Conservation (phyloP, 768 basidiomycete genomes). For the Tylopilus rubrobrunneus region DNA sequence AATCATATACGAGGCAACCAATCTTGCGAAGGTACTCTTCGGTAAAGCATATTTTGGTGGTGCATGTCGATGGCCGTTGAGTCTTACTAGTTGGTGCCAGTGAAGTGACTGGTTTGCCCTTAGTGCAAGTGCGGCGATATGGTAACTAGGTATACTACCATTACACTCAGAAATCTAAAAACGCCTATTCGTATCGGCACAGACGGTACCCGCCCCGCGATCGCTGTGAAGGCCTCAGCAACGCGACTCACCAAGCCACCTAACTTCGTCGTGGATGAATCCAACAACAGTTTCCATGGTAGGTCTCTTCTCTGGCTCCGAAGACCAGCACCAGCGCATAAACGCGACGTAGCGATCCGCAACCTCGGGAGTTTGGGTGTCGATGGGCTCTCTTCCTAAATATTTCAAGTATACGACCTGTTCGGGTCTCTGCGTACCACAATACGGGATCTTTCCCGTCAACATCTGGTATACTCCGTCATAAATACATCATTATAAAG, state of each 20-base stretch:
- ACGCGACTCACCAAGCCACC: not conserved
- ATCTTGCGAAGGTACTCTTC: too few species aligned
- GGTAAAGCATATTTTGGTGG: too few species aligned
- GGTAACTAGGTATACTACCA: too few species aligned
- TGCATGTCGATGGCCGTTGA: too few species aligned
- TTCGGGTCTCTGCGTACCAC: slow-evolving; percentile 4
- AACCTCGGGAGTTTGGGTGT: slow-evolving; percentile 2
- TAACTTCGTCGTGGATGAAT: not conserved
- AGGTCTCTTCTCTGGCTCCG: slow-evolving; percentile 6
- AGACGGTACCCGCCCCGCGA: too few species aligned
- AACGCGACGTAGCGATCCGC: slow-evolving; percentile 1
- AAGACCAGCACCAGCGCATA: slow-evolving; percentile 11
- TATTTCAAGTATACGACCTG: slow-evolving; percentile 14
- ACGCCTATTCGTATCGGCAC: too few species aligned
- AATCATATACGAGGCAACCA: too few species aligned
- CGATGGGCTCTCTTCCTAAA: slow-evolving; percentile 13
- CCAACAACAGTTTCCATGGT: slow-evolving; percentile 6
- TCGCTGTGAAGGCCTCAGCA: too few species aligned
- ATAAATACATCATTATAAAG: not conserved
- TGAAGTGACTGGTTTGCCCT: too few species aligned
- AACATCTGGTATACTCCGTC: slow-evolving; percentile 2
- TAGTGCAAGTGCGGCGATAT: too few species aligned
- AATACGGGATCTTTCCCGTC: slow-evolving; percentile 7
- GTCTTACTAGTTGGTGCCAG: too few species aligned
- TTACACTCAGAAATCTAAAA: too few species aligned